Percentiles rank a stretch among this genome's conserved stretches.
These are phyloP conservation scores for Striga hermonthica DNA, from an alignment of 305 asterid species.

Conservation along the genomic window DNA sequence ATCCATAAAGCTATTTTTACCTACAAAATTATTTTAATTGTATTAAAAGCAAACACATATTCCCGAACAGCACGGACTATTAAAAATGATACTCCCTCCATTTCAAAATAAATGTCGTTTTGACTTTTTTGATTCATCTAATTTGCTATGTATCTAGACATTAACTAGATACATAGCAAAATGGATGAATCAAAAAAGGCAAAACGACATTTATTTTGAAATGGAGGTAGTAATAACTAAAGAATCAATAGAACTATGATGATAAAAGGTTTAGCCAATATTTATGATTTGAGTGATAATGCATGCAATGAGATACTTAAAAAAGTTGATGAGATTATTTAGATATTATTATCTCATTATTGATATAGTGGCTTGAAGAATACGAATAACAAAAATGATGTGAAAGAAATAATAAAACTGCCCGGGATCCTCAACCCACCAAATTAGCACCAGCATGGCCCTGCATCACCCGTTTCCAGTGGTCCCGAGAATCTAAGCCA, in stretches of 20 bases:
- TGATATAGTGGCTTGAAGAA: constrained; percentile 4
- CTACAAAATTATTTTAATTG: not conserved
- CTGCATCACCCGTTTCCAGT: constrained; percentile 97
- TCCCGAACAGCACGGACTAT: not conserved
- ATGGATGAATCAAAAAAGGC: too few species aligned
- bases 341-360: not conserved
- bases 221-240: not conserved
- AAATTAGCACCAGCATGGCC: constrained; percentile 97
- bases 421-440: constrained; percentile 44
- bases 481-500: constrained; percentile 90
- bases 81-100: too few species aligned
- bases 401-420: constrained; percentile 1
- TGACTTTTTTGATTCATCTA: too few species aligned
- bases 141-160: too few species aligned
- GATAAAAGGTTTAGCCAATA: not conserved
- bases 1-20: constrained; percentile 3
- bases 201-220: too few species aligned
- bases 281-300: not conserved
- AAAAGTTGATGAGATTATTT: not conserved
- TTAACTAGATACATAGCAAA: too few species aligned
- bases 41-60: not conserved
- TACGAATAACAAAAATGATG: constrained; percentile 4
- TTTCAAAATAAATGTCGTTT: too few species aligned
- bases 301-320: constrained; percentile 2
- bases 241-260: not conserved